Conservation (phyloP, 1,139 yeast species). For the Spathaspora jeffriesii region DNA sequence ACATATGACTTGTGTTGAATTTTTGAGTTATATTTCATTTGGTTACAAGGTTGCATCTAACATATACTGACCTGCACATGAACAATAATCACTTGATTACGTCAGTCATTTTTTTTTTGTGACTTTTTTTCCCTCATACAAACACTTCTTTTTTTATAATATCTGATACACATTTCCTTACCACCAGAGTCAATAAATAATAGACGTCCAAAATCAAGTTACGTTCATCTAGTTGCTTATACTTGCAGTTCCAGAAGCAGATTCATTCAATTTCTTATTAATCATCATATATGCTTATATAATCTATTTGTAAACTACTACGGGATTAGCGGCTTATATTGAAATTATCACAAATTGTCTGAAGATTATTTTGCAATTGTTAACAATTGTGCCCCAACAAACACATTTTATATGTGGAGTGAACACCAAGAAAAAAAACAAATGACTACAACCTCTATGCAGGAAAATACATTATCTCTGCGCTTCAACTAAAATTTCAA, state of each 20-base stretch:
- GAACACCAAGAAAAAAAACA: background rate
- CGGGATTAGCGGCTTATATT: background rate
- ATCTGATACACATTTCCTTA: no score
- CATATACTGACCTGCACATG: background rate
- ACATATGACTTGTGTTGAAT: background rate
- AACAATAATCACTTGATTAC: background rate
- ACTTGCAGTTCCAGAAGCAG: background rate
- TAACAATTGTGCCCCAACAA: background rate
- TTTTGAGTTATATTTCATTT: background rate
- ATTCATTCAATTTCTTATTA: background rate
- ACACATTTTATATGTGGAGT: background rate
- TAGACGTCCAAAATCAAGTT: background rate
- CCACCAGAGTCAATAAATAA: background rate
- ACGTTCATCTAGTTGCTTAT: background rate
- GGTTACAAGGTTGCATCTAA: background rate
- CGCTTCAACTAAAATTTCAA: background rate
- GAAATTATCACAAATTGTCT: background rate
- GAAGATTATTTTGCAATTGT: background rate
- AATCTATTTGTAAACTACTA: background rate
- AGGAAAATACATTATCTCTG: background rate
- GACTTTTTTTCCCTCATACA: background rate
- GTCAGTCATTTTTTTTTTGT: background rate
- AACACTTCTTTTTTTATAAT: background rate
- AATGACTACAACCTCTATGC: background rate
- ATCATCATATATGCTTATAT: background rate